Base-by-base conservation (phyloP, 208 protist genomes). In the Acanthamoeba royreba region DNA sequence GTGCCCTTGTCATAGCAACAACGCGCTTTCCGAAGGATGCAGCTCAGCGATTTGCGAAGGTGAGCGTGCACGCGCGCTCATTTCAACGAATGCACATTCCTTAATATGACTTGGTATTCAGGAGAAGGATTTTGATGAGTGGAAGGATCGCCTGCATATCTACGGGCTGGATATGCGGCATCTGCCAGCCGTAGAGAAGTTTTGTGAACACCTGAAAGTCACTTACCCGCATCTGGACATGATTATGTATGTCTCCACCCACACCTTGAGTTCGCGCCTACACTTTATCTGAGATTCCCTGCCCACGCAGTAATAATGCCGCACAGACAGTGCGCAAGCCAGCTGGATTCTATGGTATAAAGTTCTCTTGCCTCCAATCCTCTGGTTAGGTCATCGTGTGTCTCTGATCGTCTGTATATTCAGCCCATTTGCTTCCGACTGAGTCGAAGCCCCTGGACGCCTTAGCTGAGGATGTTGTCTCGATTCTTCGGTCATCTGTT, bases 271-370 rank as follows among this genome's bases (percentile, higher is more conserved):
- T 81, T 43, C 28, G 15, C 25, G n/a, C 33, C n/a, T 8, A 43
- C 95, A 93, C 98, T 53, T 94, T 61, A 47, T 95, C 96, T 42
- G 63, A 94, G 4, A 98, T 96, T 94, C 74, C 88, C 11, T 97
- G 98, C 79, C 93, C 99, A 25, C 98, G 98, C 77, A 98, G 99
- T 94, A 99, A 99, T 97, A 99, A 99, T 94, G 99, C 99, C 0
- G 98, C 98, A n/a, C 98, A 99, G 96, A 99, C 98, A 15, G 98
- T 99, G 38, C 96, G 98, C 9, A 97, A 98, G 28, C 99, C 98
- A 35, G 96, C 98, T 52, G 93, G 96, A 52, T 99, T 98, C 96
- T 99, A 98, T 52, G 95, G 94, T 63, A 96, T 98, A 93, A 94
- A 99, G 9, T n/a, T 96, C 22, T 42, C 11, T 38, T 7, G 35